These are phyloP conservation scores for Trametes hirsuta DNA, from an alignment of 1,284 basidiomycete genomes.

Conservation along the genomic window DNA sequence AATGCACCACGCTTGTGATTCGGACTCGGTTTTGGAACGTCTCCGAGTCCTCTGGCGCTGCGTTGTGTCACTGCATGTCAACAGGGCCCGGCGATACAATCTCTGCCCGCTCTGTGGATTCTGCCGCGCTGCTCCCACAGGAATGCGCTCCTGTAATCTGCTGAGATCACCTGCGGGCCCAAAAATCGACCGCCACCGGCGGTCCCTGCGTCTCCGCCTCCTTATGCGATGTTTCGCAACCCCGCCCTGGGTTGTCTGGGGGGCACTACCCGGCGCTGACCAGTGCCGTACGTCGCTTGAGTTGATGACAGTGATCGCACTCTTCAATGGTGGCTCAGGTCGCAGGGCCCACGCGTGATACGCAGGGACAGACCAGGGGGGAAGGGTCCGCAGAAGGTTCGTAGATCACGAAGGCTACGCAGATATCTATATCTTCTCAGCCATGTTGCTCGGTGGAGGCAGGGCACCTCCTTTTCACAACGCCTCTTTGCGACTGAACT, in stretches of 20 bases:
- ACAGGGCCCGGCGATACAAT: not conserved
- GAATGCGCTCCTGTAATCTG: not conserved
- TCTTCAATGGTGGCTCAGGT: not conserved
- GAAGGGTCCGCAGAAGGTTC: conserved; percentile 1
- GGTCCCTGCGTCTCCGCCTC: not conserved
- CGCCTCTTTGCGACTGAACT: not conserved
- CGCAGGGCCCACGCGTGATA: not conserved
- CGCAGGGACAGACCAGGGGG: not conserved
- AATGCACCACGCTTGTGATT: not conserved
- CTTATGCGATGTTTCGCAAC: not conserved
- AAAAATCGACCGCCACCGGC: not conserved
- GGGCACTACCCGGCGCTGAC: no score
- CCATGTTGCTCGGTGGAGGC: not conserved
- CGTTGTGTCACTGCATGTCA: conserved; percentile 9
- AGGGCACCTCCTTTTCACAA: not conserved
- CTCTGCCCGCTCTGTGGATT: not conserved
- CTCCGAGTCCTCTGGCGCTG: not conserved
- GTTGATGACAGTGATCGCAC: not conserved
- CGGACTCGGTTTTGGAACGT: not conserved
- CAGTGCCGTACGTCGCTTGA: no score
- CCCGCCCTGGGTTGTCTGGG: no score
- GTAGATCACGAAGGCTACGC: conserved; percentile 5
- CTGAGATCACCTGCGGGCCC: not conserved
- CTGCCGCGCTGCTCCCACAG: conserved; percentile 5
- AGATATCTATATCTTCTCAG: conserved; percentile 8